phyloP scores from a whole-genome alignment of 1,284 basidiomycete species.

The Tilletiaria anomala region DNA sequence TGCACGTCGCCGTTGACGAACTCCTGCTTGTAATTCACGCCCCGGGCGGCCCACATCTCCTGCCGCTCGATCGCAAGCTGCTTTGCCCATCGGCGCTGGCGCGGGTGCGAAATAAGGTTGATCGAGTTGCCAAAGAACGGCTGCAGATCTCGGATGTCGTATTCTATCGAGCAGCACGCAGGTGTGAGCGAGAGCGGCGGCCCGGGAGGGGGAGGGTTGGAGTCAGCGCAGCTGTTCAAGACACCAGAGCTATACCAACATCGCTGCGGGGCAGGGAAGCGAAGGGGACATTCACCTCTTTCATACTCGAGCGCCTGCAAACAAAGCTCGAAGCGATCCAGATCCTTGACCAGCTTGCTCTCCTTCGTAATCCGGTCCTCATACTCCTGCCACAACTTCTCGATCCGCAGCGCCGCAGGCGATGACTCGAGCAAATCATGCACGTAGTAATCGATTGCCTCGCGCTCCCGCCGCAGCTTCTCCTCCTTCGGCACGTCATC shows the following conservation, averaged over 20 bases:
- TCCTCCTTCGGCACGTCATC: slow-evolving; percentile 70
- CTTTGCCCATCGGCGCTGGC: slow-evolving; percentile 2
- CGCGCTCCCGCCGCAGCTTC: slow-evolving; percentile 66
- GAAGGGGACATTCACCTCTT: slow-evolving; percentile 6
- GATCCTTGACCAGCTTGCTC: slow-evolving; percentile 83
- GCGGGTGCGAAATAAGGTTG: slow-evolving; percentile 1
- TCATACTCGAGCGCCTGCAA: slow-evolving; percentile 49
- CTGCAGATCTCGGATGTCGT: slow-evolving; percentile 29
- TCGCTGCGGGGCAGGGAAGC: neutral
- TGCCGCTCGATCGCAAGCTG: slow-evolving; percentile 17
- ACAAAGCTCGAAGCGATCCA: slow-evolving; percentile 86
- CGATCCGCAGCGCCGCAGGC: slow-evolving; percentile 62
- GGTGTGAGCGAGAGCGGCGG: neutral
- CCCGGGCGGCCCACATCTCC: slow-evolving; percentile 14
- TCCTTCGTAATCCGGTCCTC: slow-evolving; percentile 68
- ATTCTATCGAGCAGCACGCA: neutral
- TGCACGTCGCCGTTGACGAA: no score
- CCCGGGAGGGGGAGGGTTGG: neutral
- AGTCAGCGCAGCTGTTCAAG: no score
- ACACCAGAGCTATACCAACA: neutral
- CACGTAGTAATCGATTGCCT: slow-evolving; percentile 68
- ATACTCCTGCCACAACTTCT: slow-evolving; percentile 80
- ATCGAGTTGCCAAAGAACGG: slow-evolving; percentile 24
- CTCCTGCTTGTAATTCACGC: slow-evolving; percentile 10
- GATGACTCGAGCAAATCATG: slow-evolving; percentile 73